Evolutionary conservation across 495 filamentous ascomycete species (phyloP), one percentile per base, ranked within the genome.

Genomic region (Xylaria cubensis): DNA sequence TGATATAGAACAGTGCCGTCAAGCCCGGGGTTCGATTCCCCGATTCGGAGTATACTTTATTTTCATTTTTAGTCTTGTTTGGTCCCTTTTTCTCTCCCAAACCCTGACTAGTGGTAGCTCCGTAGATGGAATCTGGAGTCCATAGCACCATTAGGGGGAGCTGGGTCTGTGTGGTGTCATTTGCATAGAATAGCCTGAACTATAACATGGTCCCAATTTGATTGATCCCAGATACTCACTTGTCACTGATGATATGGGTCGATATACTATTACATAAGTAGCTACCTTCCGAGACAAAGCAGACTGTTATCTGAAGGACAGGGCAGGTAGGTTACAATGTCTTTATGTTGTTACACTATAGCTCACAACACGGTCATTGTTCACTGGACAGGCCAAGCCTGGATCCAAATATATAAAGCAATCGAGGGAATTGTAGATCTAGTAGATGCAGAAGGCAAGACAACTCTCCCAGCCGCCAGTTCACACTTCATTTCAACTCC

Each of bases 11-110:
- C 9, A 13, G 69, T 55, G 4, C 77, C 76, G 76, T 76, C 77
- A 77, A 78, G 77, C 76, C 77, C 77, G 76, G 77, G 77, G 77
- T 79, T 79, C 77, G 76, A 79, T 79, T 79, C 76, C 77, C 76
- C 77, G 77, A 79, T 79, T 79, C 75, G 77, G 77, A 77, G 77
- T 72, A 32, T 42, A 42, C 2, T 10, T 15, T 44, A 0, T 12
- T 44, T 15, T 15, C 12, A 12, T 44, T 12, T 44, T 29, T 29
- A 29, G 26, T 29, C 26, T 29, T 29, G 1, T 46, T 46, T 46
- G 2, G 15, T 46, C 42, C 42, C 15, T 46, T 46, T 46, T 46
- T 5, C 15, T 17, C 13, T 46, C 15, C 4, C 17, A 46, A 46
- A 8, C 6, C 6, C 13, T 17, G 17, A 46, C 42, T 46, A 19